Percentiles rank a stretch among this genome's conserved stretches.
phyloP scores from a whole-genome alignment of 140 eudicot species.

The Oenanthe javanica region DNA sequence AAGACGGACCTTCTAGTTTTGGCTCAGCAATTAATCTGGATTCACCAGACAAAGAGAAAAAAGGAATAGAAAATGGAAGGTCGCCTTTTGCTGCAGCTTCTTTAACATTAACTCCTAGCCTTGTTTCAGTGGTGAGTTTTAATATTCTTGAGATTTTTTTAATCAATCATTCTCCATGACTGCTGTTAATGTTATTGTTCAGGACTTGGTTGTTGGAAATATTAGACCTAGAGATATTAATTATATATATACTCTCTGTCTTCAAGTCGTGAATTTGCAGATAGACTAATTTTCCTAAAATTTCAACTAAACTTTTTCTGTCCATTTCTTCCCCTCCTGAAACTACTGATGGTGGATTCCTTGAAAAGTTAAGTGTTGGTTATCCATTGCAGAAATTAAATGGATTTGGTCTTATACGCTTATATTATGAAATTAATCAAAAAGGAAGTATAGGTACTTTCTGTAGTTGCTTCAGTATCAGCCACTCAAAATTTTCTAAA shows the following conservation, averaged over 20 bases:
- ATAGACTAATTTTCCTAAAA: not conserved
- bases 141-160: not conserved
- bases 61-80: slow-evolving; percentile 36
- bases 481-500: not conserved
- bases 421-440: too few species aligned
- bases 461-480: not conserved
- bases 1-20: slow-evolving; percentile 61
- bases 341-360: not conserved
- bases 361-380: not conserved
- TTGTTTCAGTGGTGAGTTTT: slow-evolving; percentile 47
- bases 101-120: slow-evolving; percentile 45
- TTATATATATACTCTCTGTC: not conserved
- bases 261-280: not conserved
- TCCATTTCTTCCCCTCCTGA: not conserved
- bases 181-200: not conserved
- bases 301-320: not conserved
- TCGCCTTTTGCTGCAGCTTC: slow-evolving; percentile 74
- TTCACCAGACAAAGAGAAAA: slow-evolving; percentile 25
- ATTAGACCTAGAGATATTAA: not conserved
- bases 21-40: slow-evolving; percentile 41
- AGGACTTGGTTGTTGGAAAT: not conserved
- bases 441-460: not conserved
- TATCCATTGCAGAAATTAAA: not conserved
- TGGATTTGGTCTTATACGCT: not conserved
- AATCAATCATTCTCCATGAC: not conserved